Evolutionary conservation across 2,329 filamentous ascomycete genomes (phyloP).

Genomic region (Aspergillus brunneoviolaceus): DNA sequence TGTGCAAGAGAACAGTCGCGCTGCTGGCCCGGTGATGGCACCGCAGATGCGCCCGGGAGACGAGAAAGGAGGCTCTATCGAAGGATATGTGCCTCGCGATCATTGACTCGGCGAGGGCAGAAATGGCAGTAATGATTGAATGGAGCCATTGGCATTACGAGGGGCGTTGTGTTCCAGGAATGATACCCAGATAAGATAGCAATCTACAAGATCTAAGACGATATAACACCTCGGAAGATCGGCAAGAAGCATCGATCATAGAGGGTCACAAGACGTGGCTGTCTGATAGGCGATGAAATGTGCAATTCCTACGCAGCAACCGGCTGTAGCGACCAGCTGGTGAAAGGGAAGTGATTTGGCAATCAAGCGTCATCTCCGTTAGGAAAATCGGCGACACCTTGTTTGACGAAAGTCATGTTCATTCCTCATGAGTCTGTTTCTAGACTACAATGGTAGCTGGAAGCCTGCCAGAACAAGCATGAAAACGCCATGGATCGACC

Average conservation of each 20-base stretch:
- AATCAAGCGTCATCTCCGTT: slow-evolving; percentile 83
- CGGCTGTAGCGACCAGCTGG: slow-evolving; percentile 5
- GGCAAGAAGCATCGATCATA: background rate
- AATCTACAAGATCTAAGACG: background rate
- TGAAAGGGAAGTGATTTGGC: slow-evolving; percentile 60
- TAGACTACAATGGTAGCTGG: slow-evolving; percentile 28
- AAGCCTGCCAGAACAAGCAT: slow-evolving; percentile 30
- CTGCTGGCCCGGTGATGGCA: slow-evolving; percentile 21
- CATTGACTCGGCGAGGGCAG: slow-evolving; percentile 8
- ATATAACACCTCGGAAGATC: background rate
- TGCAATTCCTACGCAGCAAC: background rate
- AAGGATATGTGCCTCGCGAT: slow-evolving; percentile 41
- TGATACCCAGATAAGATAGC: slow-evolving; percentile 16
- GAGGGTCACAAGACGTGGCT: background rate
- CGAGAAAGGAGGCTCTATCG: slow-evolving; percentile 41
- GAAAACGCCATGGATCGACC: slow-evolving; percentile 32
- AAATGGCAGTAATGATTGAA: background rate
- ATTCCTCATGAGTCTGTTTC: slow-evolving; percentile 37
- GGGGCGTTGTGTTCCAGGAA: slow-evolving; percentile 12
- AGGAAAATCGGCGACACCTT: slow-evolving; percentile 89
- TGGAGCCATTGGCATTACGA: background rate
- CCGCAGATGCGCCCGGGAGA: slow-evolving; percentile 36
- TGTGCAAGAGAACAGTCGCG: slow-evolving; percentile 34
- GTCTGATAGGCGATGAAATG: background rate
- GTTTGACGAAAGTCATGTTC: slow-evolving; percentile 47